phyloP scores from a whole-genome alignment of 2,329 filamentous ascomycete genomes.

The Fusarium sp. region DNA sequence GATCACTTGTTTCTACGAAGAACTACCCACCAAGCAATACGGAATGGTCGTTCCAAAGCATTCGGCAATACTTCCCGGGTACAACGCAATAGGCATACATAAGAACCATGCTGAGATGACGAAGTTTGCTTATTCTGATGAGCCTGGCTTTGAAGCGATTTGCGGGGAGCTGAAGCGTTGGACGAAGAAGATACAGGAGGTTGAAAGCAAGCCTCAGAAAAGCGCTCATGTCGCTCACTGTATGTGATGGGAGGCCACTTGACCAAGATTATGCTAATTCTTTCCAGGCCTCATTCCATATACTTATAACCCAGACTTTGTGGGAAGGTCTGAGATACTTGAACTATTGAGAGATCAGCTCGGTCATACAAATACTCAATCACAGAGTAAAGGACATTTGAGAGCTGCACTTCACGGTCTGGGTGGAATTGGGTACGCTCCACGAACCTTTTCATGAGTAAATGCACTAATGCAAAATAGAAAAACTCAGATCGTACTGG shows the following conservation, averaged over 20 bases:
- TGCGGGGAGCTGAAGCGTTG: conserved; percentile 23
- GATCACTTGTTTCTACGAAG: conserved; percentile 40
- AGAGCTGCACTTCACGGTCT: conserved; percentile 28
- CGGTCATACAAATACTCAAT: rapidly evolving
- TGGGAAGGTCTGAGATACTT: conserved; percentile 22
- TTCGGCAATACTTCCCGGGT: conserved; percentile 24
- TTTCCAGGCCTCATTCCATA: conserved; percentile 27
- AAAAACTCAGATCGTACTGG: conserved; percentile 36
- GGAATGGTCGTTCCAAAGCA: conserved; percentile 29
- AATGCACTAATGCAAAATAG: background rate
- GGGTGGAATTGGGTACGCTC: conserved; percentile 37
- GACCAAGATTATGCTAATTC: background rate
- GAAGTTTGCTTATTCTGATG: conserved; percentile 11
- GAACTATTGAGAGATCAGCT: conserved; percentile 18
- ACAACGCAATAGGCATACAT: conserved; percentile 22
- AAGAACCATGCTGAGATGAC: conserved; percentile 25
- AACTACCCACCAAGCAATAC: conserved; percentile 21
- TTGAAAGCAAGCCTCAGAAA: background rate
- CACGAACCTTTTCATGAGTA: rapidly evolving
- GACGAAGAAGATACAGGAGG: background rate
- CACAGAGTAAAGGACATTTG: background rate
- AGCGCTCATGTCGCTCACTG: background rate
- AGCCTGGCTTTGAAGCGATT: conserved; percentile 19
- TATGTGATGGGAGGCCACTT: background rate
- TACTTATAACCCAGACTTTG: conserved; percentile 22